A percentile compares a stretch with the other conserved stretches of the same genome.
These are phyloP conservation scores for Linnemannia elongata DNA, from an alignment of 192 early-diverging fungal species.

Conservation along the genomic window DNA sequence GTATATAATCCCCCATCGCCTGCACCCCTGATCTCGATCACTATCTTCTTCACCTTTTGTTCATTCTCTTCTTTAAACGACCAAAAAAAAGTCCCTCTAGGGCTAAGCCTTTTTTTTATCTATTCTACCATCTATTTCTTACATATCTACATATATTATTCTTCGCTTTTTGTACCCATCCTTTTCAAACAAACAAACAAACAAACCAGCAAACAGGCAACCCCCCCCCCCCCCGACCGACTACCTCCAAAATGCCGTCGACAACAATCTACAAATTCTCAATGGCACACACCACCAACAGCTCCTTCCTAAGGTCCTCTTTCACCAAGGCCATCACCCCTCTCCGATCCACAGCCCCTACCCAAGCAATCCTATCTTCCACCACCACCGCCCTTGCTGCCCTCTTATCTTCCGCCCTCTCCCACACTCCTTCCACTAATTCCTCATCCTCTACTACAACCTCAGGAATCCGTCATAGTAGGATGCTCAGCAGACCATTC, in stretches of 20 bases:
- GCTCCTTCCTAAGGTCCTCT: slow-evolving; percentile 26
- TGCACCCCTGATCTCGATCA: background rate
- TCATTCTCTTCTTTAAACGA: background rate
- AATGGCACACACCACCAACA: background rate
- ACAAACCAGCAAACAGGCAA: background rate
- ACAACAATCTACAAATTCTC: slow-evolving; percentile 13
- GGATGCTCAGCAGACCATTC: background rate
- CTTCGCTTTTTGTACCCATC: background rate
- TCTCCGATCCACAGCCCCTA: slow-evolving; percentile 7
- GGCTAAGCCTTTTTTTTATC: background rate
- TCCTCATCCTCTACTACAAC: background rate
- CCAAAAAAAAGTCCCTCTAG: background rate
- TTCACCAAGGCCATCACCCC: slow-evolving; percentile 28
- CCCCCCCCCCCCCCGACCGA: too few relatives aligned
- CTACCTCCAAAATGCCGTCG: background rate
- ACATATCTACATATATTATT: background rate
- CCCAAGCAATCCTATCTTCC: background rate
- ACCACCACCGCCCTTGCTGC: background rate
- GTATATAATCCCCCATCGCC: background rate
- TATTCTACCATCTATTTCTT: background rate
- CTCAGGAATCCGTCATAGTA: background rate
- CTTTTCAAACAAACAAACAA: background rate
- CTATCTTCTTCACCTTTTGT: too few relatives aligned
- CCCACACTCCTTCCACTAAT: background rate
- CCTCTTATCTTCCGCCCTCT: background rate